phyloP scores from a whole-genome alignment of 306 rosid species.

The Datisca glomerata region DNA sequence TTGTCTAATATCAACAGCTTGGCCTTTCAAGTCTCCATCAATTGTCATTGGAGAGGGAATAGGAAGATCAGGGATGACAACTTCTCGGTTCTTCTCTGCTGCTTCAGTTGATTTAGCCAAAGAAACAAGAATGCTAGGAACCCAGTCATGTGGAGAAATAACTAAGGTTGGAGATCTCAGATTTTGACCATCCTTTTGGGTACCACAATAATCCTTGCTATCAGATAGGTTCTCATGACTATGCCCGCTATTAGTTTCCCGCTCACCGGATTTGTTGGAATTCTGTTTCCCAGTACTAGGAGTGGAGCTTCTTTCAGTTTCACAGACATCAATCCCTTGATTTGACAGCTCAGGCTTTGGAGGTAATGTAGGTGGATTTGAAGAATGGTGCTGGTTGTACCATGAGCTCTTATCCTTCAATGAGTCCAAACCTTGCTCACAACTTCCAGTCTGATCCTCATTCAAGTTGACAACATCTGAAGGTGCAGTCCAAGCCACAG shows the following conservation, averaged over 20 bases:
- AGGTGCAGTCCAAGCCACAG: conserved; percentile 15
- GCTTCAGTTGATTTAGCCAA: conserved; percentile 21
- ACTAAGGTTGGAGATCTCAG: conserved; percentile 30
- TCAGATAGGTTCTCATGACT: conserved; percentile 46
- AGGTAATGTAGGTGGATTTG: conserved; percentile 24
- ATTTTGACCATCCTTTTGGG: conserved; percentile 67
- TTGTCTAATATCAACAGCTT: conserved; percentile 19
- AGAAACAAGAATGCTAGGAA: conserved; percentile 29
- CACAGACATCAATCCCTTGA: conserved; percentile 26
- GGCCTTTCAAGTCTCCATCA: conserved; percentile 8
- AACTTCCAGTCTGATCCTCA: conserved; percentile 24
- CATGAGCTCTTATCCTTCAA: conserved; percentile 25
- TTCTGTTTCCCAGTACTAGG: conserved; percentile 33
- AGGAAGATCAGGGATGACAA: conserved; percentile 19
- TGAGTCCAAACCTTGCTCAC: conserved; percentile 24
- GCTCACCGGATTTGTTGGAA: conserved; percentile 27
- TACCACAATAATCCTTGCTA: conserved; percentile 53
- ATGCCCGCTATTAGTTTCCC: conserved; percentile 30
- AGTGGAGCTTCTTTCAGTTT: conserved; percentile 10
- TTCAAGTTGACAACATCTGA: conserved; percentile 35
- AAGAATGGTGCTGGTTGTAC: conserved; percentile 23
- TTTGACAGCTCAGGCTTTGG: conserved; percentile 22
- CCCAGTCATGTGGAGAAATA: conserved; percentile 21
- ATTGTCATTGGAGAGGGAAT: conserved; percentile 7
- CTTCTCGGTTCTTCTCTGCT: conserved; percentile 14